Conservation (phyloP, 768 basidiomycete species). For the Cubamyces sp. region DNA sequence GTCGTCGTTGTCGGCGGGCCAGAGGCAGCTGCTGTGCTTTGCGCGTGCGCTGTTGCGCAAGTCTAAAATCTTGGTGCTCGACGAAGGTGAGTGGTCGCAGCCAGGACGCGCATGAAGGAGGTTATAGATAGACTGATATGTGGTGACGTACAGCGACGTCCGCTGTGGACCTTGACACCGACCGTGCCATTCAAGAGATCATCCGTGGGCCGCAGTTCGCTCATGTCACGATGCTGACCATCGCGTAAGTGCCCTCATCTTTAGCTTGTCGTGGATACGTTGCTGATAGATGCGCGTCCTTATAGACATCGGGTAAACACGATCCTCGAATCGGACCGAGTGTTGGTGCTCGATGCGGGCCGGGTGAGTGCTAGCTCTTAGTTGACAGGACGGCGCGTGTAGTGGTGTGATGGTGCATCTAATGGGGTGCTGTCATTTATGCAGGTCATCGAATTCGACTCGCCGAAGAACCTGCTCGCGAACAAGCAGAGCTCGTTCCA, state of each 20-base stretch:
- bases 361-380: constrained; percentile 43
- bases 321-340: constrained; percentile 78
- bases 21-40: constrained; percentile 88
- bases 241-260: constrained; percentile 60
- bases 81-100: constrained; percentile 64
- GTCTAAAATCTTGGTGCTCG: constrained; percentile 89
- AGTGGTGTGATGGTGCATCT: constrained; percentile 15
- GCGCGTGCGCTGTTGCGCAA: constrained; percentile 82
- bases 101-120: not conserved
- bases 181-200: constrained; percentile 85
- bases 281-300: not conserved
- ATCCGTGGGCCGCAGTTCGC: constrained; percentile 80
- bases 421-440: constrained; percentile 6
- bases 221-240: constrained; percentile 82
- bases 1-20: constrained; percentile 81
- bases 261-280: not conserved
- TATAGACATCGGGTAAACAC: constrained; percentile 79
- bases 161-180: constrained; percentile 90
- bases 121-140: not conserved
- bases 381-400: not conserved
- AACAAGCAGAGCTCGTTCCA: constrained; percentile 61
- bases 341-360: constrained; percentile 85
- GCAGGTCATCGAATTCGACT: constrained; percentile 79
- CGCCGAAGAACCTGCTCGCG: constrained; percentile 65
- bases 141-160: constrained; percentile 62